Evolutionary conservation across 108 stramenopile genomes (phyloP), one percentile per base, ranked within the genome.

Genomic region (Stephanodiscus triporus): DNA sequence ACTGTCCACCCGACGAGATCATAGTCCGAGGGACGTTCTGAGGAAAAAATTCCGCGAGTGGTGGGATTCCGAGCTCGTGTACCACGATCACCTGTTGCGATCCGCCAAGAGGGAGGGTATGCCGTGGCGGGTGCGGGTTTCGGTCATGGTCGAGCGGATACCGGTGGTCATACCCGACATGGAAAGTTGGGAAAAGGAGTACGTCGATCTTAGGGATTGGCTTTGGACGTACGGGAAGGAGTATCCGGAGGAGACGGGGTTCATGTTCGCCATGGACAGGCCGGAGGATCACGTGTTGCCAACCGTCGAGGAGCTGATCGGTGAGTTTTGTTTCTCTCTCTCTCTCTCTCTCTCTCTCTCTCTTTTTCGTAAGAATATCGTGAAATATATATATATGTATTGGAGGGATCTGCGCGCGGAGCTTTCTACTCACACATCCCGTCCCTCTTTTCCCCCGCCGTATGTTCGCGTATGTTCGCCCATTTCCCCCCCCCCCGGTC

Each of bases 101-200:
- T 75, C 77, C 70, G 94, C 94, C 8, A 80, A 84, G 32, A 80
- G 84, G 63, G 74, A 82, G 45, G 84, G 82, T n/a, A 78, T 83
- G 68, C 88, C 87, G 30, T 95, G 94, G 94, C 81, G 82, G 29
- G 69, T 90, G 19, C 61, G 91, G 26, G 91, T 95, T 0, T 86
- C 88, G 10, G 90, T 77, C 63, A 77, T 95, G 48, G 66, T 95
- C 68, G 90, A 92, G 43, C 82, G 94, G 22, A 55, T 89, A 65
- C 87, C 90, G 13, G 77, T 92, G 9, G 83, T 92, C 5, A 78
- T 84, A 49, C 90, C 91, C 0, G 94, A 95, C 62, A 71, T 57
- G 54, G 65, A 66, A 20, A 61, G 78, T 10, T 95, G 89, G 87
- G 91, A 95, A 67, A 58, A 67, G 49, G 91, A 92, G 4, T 93